These are phyloP conservation scores for Sphenostylis stenocarpa DNA, from an alignment of 306 rosid genomes.

Conservation along the genomic window DNA sequence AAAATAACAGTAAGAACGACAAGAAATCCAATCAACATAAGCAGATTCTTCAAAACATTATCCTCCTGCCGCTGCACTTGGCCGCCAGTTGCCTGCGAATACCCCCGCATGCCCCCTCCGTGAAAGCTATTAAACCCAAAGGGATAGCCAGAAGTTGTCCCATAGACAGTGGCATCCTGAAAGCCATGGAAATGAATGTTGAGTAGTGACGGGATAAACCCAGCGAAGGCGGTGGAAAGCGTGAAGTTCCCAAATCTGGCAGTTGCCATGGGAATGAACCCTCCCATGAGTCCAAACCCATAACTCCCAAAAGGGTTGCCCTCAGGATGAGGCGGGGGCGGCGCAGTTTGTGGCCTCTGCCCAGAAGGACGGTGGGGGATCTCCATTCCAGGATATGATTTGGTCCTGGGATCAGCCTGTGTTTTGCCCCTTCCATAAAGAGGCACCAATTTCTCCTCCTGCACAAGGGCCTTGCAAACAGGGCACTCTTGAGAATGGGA, in stretches of 20 bases:
- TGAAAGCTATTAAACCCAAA: slow-evolving; percentile 64
- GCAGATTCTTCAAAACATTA: slow-evolving; percentile 71
- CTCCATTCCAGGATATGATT: slow-evolving; percentile 69
- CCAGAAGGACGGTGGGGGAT: slow-evolving; percentile 81
- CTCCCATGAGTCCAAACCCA: slow-evolving; percentile 86
- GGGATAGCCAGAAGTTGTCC: slow-evolving; percentile 81
- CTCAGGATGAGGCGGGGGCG: slow-evolving; percentile 46
- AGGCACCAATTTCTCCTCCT: slow-evolving; percentile 82
- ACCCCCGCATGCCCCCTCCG: slow-evolving; percentile 62
- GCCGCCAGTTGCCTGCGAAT: slow-evolving; percentile 44
- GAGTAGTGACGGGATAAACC: slow-evolving; percentile 74
- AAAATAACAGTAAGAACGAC: slow-evolving; percentile 72
- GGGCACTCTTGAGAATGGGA: slow-evolving; percentile 94
- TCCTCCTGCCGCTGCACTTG: slow-evolving; percentile 71
- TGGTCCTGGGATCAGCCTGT: slow-evolving; percentile 77
- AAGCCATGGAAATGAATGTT: slow-evolving; percentile 81
- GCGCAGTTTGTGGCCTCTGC: slow-evolving; percentile 77
- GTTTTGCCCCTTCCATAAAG: slow-evolving; percentile 90
- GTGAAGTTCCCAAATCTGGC: slow-evolving; percentile 87
- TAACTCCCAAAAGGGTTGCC: slow-evolving; percentile 58
- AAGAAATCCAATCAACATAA: slow-evolving; percentile 69
- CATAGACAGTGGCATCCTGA: slow-evolving; percentile 87
- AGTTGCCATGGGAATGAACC: slow-evolving; percentile 76
- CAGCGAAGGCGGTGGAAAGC: slow-evolving; percentile 77
- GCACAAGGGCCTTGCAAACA: slow-evolving; percentile 82